Base-by-base conservation (phyloP, 2,329 filamentous ascomycete species). In the Pyrenophora tritici-repentis region DNA sequence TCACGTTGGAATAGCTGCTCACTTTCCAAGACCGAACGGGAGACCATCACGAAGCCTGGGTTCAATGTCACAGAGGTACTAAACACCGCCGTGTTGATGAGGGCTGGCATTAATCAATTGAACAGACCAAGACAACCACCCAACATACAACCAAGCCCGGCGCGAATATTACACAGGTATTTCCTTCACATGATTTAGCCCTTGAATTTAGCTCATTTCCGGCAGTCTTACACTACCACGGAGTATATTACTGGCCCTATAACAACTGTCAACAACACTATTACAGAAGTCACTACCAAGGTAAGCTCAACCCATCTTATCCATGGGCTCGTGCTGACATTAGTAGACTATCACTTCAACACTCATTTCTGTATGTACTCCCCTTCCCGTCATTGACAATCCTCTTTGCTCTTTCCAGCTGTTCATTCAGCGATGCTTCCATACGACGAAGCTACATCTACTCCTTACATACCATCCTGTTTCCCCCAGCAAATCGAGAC, bases 271-370 rank as follows among this genome's bases (percentile, higher is more conserved):
- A 59, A 57, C 20, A 57, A 49, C 22, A 61, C 58, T 2, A 42
- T 55, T 13, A 61, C 54, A 6, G 33, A 56, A 22, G 20, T 20
- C 20, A 50, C 41, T 3, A 62, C 55, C 8, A 42, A 32, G 22
- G 53, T 53, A 26, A 42, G 49, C 29, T 41, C 13, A 12, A 6
- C 6, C 7, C 1, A 3, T 26, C 9, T 3, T 14, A 10, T 7
- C 1, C 4, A 26, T 13, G 5, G 10, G 3, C 13, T 10, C 2
- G 4, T 12, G 9, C 48, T 52, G 20, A 55, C 13, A 3, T 8
- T 17, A 9, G 6, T 31, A 54, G 56, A 66, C 58, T 2, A 41
- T 49, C n/a, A 63, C 47, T 2, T 47, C 57, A 7, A 66, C 62
- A 3, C 45, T 53, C 8, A 44, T 66, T 8, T 59, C 61, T 9